phyloP scores from a whole-genome alignment of 1,139 yeast species.

The Geotrichum siamense region DNA sequence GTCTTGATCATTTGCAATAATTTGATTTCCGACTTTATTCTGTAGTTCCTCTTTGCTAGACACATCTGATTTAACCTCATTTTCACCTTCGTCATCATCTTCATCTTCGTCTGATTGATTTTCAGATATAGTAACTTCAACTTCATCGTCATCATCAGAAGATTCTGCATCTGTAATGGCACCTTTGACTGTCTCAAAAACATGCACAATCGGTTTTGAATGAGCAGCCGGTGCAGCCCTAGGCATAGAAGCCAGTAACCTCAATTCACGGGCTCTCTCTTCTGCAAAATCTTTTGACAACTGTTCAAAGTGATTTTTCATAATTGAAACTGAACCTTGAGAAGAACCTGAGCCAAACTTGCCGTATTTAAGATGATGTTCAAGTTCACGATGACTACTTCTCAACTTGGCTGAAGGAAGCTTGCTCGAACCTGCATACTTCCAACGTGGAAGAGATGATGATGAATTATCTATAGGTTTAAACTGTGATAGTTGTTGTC shows the following conservation, averaged over 20 bases:
- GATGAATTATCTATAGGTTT: constrained; percentile 8
- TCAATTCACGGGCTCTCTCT: constrained; percentile 75
- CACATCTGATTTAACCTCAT: background rate
- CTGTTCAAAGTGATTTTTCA: constrained; percentile 61
- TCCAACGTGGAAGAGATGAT: background rate
- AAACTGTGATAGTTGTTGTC: constrained; percentile 11
- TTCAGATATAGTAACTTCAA: constrained; percentile 19
- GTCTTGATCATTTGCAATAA: background rate
- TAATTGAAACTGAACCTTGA: constrained; percentile 31
- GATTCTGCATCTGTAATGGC: constrained; percentile 52
- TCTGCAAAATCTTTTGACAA: constrained; percentile 78
- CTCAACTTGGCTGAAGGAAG: constrained; percentile 22
- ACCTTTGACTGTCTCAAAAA: constrained; percentile 81
- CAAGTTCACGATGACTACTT: constrained; percentile 29
- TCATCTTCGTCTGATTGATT: background rate
- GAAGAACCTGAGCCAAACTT: constrained; percentile 9
- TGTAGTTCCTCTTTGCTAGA: background rate
- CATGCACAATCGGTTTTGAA: constrained; percentile 84
- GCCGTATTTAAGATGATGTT: constrained; percentile 26
- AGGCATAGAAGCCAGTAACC: constrained; percentile 54
- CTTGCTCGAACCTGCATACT: constrained; percentile 3
- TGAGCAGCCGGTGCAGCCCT: constrained; percentile 70
- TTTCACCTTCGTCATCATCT: background rate
- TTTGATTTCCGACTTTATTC: background rate
- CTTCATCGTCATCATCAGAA: constrained; percentile 30